phyloP scores from a whole-genome alignment of 257 asterid species.

The Penstemon davidsonii region DNA sequence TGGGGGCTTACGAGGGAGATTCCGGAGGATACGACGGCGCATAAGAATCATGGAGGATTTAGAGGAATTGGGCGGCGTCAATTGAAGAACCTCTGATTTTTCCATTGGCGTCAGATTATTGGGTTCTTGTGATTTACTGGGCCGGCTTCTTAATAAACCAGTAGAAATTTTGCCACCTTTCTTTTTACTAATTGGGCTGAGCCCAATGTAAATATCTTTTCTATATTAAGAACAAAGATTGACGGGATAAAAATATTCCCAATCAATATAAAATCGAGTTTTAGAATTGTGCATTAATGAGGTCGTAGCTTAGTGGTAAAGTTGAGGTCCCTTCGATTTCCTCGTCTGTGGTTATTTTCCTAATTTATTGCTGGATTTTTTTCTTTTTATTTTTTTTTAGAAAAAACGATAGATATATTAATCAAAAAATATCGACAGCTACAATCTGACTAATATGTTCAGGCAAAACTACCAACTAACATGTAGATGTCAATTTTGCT shows the following conservation, averaged over 20 bases:
- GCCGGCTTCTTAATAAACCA: not conserved
- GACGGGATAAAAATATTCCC: not conserved
- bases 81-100: conserved; percentile 60
- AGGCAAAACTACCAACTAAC: no score
- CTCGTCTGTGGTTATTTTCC: no score
- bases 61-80: conserved; percentile 73
- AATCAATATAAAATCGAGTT: not conserved
- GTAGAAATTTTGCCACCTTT: not conserved
- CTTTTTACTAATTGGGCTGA: not conserved
- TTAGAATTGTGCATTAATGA: no score
- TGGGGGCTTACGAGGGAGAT: conserved; percentile 44
- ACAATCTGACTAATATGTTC: no score
- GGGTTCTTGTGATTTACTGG: conserved; percentile 21
- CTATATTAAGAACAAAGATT: not conserved
- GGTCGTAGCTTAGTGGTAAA: no score
- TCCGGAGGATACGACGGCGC: conserved; percentile 75
- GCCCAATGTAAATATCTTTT: not conserved
- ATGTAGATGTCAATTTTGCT: no score
- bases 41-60: conserved; percentile 56
- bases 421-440: no score
- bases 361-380: no score
- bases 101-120: conserved; percentile 45
- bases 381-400: no score
- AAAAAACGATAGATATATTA: no score
- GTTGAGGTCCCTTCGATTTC: no score